These are phyloP conservation scores for Chamaenerion angustifolium DNA, from an alignment of 345 rosid species.

Conservation along the genomic window DNA sequence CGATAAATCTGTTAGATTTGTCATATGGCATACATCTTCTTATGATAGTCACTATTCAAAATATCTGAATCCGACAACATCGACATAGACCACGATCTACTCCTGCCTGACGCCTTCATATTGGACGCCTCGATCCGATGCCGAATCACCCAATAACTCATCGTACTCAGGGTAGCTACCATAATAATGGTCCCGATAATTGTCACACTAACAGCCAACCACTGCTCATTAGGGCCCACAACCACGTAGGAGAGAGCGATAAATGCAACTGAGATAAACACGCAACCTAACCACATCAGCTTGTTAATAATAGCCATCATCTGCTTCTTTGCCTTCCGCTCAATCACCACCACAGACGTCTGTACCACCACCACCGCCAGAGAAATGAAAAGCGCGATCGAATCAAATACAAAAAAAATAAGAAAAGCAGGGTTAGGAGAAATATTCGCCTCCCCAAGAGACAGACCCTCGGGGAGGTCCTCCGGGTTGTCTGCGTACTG, in stretches of 20 bases:
- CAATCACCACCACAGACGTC: slow-evolving; percentile 7
- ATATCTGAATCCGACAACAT: slow-evolving; percentile 7
- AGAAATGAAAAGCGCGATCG: slow-evolving; percentile 9
- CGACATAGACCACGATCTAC: slow-evolving; percentile 4
- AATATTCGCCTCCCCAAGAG: slow-evolving; percentile 8
- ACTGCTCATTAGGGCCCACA: slow-evolving; percentile 7
- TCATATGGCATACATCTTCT: slow-evolving; percentile 11
- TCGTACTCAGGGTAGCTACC: slow-evolving; percentile 7
- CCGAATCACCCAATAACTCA: slow-evolving; percentile 11
- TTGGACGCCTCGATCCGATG: slow-evolving; percentile 8
- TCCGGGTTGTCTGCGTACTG: slow-evolving; percentile 6
- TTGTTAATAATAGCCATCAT: slow-evolving; percentile 9
- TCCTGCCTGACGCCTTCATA: slow-evolving; percentile 3
- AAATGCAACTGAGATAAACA: slow-evolving; percentile 9
- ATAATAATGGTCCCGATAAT: slow-evolving; percentile 8
- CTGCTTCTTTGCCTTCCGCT: slow-evolving; percentile 10
- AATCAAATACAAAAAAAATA: slow-evolving; percentile 7
- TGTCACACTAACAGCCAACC: slow-evolving; percentile 9
- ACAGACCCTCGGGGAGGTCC: neutral
- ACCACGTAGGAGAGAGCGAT: slow-evolving; percentile 8
- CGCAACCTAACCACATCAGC: slow-evolving; percentile 10
- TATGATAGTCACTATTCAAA: slow-evolving; percentile 5
- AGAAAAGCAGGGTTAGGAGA: slow-evolving; percentile 5
- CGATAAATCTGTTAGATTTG: no score
- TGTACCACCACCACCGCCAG: slow-evolving; percentile 13